Conservation (phyloP, 2,329 filamentous ascomycete species). For the Macrophomina phaseolina region DNA sequence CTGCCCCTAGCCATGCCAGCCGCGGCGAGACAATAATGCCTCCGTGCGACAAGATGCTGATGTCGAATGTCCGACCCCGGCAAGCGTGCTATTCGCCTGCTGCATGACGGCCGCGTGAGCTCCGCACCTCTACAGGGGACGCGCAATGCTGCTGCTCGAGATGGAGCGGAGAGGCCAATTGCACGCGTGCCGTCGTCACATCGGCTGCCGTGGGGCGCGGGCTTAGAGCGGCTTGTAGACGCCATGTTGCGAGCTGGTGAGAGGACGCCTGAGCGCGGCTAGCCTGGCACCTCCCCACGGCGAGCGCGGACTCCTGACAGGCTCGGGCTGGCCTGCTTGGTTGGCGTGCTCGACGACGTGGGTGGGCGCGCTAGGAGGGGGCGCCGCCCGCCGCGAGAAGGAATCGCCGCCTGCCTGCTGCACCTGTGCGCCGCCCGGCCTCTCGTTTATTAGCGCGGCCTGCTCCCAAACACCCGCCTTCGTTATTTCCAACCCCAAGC, state of each 20-base stretch:
- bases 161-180: not conserved
- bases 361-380: slow-evolving; percentile 11
- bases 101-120: slow-evolving; percentile 19
- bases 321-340: not conserved
- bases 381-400: not conserved
- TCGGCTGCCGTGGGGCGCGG: not conserved
- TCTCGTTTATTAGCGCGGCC: slow-evolving; percentile 10
- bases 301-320: slow-evolving; percentile 11
- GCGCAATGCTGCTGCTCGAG: slow-evolving; percentile 17
- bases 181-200: not conserved
- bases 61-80: slow-evolving; percentile 14
- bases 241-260: slow-evolving; percentile 17
- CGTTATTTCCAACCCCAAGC: slow-evolving; percentile 1
- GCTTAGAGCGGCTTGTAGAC: not conserved
- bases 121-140: slow-evolving; percentile 1
- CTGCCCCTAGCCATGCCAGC: slow-evolving; percentile 18
- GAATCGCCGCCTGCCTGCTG: not conserved
- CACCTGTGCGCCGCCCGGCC: slow-evolving; percentile 4
- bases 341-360: not conserved
- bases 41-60: slow-evolving; percentile 7
- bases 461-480: slow-evolving; percentile 21
- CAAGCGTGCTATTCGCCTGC: slow-evolving; percentile 2
- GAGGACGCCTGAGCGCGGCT: slow-evolving; percentile 12
- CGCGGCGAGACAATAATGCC: slow-evolving; percentile 9
- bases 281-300: slow-evolving; percentile 11